Conservation (phyloP, 2,329 filamentous ascomycete species). For the Huntiella savannae region DNA sequence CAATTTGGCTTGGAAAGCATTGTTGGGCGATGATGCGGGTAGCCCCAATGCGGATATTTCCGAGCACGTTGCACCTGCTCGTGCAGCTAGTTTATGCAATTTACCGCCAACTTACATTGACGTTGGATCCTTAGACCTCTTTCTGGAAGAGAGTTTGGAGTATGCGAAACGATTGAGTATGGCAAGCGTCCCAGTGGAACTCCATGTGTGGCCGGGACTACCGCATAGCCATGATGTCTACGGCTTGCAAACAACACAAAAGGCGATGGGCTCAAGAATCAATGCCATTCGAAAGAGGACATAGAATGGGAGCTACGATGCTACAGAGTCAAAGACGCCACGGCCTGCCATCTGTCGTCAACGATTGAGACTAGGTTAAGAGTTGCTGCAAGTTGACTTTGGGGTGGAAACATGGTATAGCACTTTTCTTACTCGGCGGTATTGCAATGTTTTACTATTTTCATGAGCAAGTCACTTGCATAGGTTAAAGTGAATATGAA, state of each 20-base stretch:
- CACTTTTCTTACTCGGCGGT: too few relatives aligned
- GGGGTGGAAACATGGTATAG: too few relatives aligned
- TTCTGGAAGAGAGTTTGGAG: conserved; percentile 18
- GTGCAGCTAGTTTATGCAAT: conserved; percentile 14
- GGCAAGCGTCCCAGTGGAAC: conserved; percentile 20
- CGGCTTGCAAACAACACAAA: conserved; percentile 5
- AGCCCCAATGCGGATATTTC: conserved; percentile 12
- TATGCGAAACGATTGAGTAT: conserved; percentile 18
- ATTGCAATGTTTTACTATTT: too few relatives aligned
- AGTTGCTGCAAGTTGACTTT: too few relatives aligned
- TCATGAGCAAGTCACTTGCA: too few relatives aligned
- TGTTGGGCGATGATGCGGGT: conserved; percentile 12
- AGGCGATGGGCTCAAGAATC: conserved; percentile 7
- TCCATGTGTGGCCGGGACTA: conserved; percentile 23
- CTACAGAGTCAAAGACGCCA: too few relatives aligned
- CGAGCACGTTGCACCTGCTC: conserved; percentile 14
- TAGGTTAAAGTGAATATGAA: too few relatives aligned
- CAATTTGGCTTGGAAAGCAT: conserved; percentile 14
- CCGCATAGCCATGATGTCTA: conserved; percentile 16
- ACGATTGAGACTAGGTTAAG: too few relatives aligned
- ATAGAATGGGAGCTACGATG: neutral
- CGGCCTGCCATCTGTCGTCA: too few relatives aligned
- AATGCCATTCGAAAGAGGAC: conserved; percentile 1
- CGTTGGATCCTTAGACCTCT: conserved; percentile 21
- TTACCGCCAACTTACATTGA: conserved; percentile 23